Conservation (phyloP, 2,329 filamentous ascomycete species). For the Phialophora chinensis region DNA sequence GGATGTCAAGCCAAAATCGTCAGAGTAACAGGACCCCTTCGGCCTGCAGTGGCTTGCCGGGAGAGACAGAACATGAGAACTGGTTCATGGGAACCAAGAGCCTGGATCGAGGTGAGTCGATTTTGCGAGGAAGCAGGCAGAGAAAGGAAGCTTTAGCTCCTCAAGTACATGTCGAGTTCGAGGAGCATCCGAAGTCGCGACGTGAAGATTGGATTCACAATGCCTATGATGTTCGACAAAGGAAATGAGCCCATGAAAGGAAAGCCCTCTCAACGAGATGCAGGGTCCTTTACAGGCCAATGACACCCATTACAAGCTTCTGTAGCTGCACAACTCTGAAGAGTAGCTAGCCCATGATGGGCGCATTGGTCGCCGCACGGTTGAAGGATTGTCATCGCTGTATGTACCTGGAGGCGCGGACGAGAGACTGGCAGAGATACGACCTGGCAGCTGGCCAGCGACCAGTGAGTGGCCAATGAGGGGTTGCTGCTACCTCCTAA, state of each 20-base stretch:
- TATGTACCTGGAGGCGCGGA: conserved; percentile 6
- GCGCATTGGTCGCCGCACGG: neutral
- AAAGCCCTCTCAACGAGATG: neutral
- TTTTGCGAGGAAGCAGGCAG: conserved; percentile 15
- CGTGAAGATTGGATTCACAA: conserved; percentile 5
- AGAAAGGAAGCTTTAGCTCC: conserved; percentile 19
- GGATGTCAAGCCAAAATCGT: conserved; percentile 12
- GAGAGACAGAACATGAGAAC: conserved; percentile 18
- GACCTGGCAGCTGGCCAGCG: neutral
- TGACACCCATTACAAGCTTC: neutral
- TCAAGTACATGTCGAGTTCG: neutral
- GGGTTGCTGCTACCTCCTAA: neutral
- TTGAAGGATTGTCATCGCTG: conserved; percentile 8
- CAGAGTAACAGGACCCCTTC: conserved; percentile 8
- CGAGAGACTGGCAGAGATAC: conserved; percentile 7
- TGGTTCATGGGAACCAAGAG: conserved; percentile 3
- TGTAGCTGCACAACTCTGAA: neutral
- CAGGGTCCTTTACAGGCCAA: neutral
- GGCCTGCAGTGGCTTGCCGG: conserved; percentile 14
- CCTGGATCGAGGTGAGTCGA: conserved; percentile 1
- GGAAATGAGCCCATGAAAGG: conserved; percentile 3
- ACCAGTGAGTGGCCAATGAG: neutral
- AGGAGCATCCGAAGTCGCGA: conserved; percentile 4
- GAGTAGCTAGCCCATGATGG: neutral
- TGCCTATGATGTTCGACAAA: conserved; percentile 2